Base-by-base conservation (phyloP, 2,329 filamentous ascomycete species). In the Phialophora expanda region DNA sequence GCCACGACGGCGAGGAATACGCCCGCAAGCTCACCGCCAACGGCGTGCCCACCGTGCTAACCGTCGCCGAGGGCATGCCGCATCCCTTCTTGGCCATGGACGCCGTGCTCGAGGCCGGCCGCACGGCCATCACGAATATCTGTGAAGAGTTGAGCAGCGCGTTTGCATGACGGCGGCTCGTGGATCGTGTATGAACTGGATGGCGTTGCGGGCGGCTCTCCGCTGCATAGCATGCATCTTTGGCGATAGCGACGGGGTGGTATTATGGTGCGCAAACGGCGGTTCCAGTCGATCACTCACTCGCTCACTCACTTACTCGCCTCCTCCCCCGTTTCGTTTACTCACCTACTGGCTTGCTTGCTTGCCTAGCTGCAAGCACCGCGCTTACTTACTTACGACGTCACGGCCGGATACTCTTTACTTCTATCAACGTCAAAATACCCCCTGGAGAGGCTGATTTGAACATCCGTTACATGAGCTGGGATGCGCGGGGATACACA, bases 11-110 rank as follows among this genome's bases (percentile, higher is more conserved):
- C 0, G 78, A 83, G 71, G 75, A 79, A 28, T 85, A 85, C 73
- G 84, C 78, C 3, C 73, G 78, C 67, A 85, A 82, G 71, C 71
- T 87, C 63, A 68, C 69, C 14, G 74, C 76, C 1, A 80, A 80
- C 1, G 84, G 84, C 0, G 82, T 85, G 0, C 56, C 72, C n/a
- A 81, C 80, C 2, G 78, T 84, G 54, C 71, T 85, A 38, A 78
- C 83, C 65, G 74, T 84, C 22, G 83, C 85, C 80, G 78, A 81
- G 70, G 83, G 84, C 0, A 83, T 85, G 80, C 84, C 84, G 4
- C 85, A 87, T 76, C 83, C 84, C 0, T 87, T 87, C 72, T 76
- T 86, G 60, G 84, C 83, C 1, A 86, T 87, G 84, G 84, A 87
- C 71, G 83, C 77, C 1, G 84, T 78, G 1, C 73, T 87, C 56